Evolutionary conservation across 768 basidiomycete genomes (phyloP).

Genomic region (Tulasnella sp.): DNA sequence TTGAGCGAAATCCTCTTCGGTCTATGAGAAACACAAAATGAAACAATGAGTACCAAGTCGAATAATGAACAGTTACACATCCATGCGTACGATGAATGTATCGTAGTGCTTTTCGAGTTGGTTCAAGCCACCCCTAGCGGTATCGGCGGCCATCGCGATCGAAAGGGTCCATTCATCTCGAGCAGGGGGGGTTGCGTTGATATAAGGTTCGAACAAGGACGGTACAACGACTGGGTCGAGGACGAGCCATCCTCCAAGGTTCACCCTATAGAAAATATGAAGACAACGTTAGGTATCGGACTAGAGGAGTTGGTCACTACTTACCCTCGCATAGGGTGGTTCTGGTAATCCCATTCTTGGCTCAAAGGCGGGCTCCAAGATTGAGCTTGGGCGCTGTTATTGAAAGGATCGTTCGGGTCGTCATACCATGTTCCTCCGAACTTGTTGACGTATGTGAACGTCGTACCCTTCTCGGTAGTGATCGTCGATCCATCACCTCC

Average conservation of each 20-base stretch:
- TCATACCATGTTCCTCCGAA: constrained; percentile 90
- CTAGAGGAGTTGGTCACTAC: constrained; percentile 35
- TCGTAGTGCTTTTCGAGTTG: constrained; percentile 82
- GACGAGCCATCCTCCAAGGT: constrained; percentile 89
- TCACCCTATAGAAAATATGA: constrained; percentile 57
- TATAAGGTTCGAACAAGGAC: constrained; percentile 67
- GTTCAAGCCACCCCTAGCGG: constrained; percentile 48
- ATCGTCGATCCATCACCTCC: no score
- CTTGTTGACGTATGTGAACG: constrained; percentile 73
- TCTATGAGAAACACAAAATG: constrained; percentile 46
- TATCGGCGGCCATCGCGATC: constrained; percentile 62
- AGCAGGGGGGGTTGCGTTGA: constrained; percentile 49
- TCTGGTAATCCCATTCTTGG: constrained; percentile 74
- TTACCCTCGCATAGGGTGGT: constrained; percentile 68
- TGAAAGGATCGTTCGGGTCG: constrained; percentile 78
- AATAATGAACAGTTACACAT: background rate
- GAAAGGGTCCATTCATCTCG: constrained; percentile 80
- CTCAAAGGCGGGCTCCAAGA: constrained; percentile 81
- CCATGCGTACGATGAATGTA: constrained; percentile 75
- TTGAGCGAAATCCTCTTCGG: constrained; percentile 89
- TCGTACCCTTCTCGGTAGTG: constrained; percentile 76
- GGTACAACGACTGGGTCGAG: constrained; percentile 50
- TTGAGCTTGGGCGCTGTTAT: constrained; percentile 75
- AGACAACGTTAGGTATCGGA: background rate
- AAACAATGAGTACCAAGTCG: no score